Evolutionary conservation across 2,329 filamentous ascomycete species (phyloP).

Genomic region (Gyromitra esculenta): DNA sequence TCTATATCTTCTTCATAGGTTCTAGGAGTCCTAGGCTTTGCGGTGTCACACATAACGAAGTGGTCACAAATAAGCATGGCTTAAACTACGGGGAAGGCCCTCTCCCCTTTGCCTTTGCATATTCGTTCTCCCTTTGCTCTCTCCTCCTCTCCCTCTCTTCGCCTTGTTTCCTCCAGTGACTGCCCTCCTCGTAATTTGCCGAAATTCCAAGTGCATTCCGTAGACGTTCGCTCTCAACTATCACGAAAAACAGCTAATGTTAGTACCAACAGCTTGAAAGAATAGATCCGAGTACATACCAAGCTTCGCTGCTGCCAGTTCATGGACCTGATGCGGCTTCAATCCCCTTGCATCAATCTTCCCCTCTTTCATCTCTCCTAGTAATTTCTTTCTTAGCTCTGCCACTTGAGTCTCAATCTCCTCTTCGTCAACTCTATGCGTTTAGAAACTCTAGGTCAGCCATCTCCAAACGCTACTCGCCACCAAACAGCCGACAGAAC

Average conservation of each 20-base stretch:
- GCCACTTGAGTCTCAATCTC: constrained; percentile 85
- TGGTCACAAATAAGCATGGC: neutral
- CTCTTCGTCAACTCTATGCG: constrained; percentile 77
- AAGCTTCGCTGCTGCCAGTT: constrained; percentile 94
- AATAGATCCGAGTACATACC: constrained; percentile 61
- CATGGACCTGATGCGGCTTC: constrained; percentile 94
- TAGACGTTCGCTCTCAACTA: constrained; percentile 82
- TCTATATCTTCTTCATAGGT: neutral
- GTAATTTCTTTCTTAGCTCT: constrained; percentile 71
- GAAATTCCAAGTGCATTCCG: constrained; percentile 86
- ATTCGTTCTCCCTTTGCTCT: constrained; percentile 60
- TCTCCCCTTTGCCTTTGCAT: constrained; percentile 39
- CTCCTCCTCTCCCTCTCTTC: constrained; percentile 67
- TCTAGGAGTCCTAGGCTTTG: neutral
- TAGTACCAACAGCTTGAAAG: neutral
- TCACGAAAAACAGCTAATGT: constrained; percentile 5
- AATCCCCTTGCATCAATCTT: constrained; percentile 67
- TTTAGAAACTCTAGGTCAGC: neutral
- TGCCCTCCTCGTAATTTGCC: constrained; percentile 83
- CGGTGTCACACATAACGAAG: neutral
- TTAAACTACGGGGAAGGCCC: constrained; percentile 20
- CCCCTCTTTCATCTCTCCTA: constrained; percentile 67
- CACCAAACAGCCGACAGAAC: neutral
- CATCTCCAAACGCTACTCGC: neutral
- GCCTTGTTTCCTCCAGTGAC: constrained; percentile 85